phyloP scores from a whole-genome alignment of 1,139 yeast species.

The Debaryomyces psychrophilus region DNA sequence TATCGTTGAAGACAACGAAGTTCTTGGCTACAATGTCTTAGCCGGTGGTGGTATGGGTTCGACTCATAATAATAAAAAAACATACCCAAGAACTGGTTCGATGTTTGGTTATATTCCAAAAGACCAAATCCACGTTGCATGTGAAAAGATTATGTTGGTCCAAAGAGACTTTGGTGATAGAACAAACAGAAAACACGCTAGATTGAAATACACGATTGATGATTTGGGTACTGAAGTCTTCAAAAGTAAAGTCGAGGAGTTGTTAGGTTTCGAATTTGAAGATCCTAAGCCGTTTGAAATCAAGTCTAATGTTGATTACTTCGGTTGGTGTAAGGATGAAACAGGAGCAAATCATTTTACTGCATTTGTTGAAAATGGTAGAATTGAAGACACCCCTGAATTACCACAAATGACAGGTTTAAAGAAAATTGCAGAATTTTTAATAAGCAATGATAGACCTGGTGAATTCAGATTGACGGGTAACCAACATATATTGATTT shows the following conservation, averaged over 20 bases:
- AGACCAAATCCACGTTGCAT: slow-evolving; percentile 72
- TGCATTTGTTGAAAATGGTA: slow-evolving; percentile 93
- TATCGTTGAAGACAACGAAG: slow-evolving; percentile 70
- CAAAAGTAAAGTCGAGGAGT: slow-evolving; percentile 79
- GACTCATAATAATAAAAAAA: slow-evolving; percentile 94
- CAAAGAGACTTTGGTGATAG: slow-evolving; percentile 97
- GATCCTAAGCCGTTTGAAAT: slow-evolving; percentile 73
- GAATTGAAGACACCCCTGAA: slow-evolving; percentile 91
- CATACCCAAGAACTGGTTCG: slow-evolving; percentile 94
- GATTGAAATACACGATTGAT: slow-evolving; percentile 95
- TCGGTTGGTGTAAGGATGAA: slow-evolving; percentile 95
- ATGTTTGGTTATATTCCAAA: slow-evolving; percentile 73
- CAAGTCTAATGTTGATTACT: slow-evolving; percentile 85
- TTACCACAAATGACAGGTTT: slow-evolving; percentile 90
- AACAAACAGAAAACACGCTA: slow-evolving; percentile 94
- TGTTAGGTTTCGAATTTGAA: slow-evolving; percentile 75
- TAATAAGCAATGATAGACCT: slow-evolving; percentile 48
- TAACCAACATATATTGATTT: slow-evolving; percentile 87
- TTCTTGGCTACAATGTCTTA: slow-evolving; percentile 78
- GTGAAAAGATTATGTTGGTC: slow-evolving; percentile 90
- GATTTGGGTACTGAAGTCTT: slow-evolving; percentile 85
- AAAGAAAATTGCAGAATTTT: slow-evolving; percentile 70
- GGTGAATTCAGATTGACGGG: slow-evolving; percentile 95
- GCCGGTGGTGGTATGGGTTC: slow-evolving; percentile 99
- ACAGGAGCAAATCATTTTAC: slow-evolving; percentile 86